phyloP scores from a whole-genome alignment of 2,329 filamentous ascomycete genomes.

The Hypomyces rosellus region DNA sequence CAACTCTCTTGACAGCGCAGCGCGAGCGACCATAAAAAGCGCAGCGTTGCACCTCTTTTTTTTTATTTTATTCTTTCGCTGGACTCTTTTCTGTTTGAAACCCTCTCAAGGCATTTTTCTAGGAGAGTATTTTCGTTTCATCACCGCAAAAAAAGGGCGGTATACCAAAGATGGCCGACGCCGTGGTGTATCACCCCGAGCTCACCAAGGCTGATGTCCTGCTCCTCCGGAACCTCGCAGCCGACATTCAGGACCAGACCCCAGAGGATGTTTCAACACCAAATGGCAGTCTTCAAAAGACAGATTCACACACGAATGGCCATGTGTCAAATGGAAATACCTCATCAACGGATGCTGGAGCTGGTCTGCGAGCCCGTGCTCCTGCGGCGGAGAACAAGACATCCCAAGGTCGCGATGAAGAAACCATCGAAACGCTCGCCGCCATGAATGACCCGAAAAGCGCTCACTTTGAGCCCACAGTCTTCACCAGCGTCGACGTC shows the following conservation, averaged over 20 bases:
- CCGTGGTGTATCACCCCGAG: not conserved
- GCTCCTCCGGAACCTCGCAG: conserved; percentile 2
- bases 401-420: not conserved
- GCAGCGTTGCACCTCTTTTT: no score
- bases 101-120: no score
- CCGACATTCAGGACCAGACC: not conserved
- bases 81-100: no score
- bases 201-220: conserved; percentile 5
- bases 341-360: not conserved
- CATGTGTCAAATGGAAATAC: no score
- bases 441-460: conserved; percentile 36
- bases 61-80: no score
- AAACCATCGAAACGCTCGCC: conserved; percentile 28
- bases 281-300: not conserved
- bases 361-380: not conserved
- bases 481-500: conserved; percentile 38
- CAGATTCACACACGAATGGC: not conserved
- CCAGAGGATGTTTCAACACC: not conserved
- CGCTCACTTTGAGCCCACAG: conserved; percentile 39
- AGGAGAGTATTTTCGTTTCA: no score
- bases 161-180: not conserved
- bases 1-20: no score
- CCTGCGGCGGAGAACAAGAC: not conserved
- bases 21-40: no score
- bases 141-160: no score